phyloP scores from a whole-genome alignment of 257 asterid species.

The Ballota nigra region DNA sequence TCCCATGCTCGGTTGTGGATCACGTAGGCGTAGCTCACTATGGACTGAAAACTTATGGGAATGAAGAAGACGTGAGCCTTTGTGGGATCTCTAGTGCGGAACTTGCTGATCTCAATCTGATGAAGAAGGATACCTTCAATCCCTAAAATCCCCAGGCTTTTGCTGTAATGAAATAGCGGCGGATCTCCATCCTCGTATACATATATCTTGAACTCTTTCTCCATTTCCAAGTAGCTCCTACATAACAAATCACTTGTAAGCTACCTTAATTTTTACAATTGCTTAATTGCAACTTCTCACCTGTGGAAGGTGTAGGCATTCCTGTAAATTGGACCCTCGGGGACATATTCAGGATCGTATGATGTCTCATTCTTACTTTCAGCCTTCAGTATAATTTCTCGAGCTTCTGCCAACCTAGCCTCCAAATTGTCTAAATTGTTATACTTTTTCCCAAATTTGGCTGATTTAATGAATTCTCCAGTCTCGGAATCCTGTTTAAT shows the following conservation, averaged over 20 bases:
- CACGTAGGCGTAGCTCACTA: slow-evolving; percentile 35
- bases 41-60: slow-evolving; percentile 46
- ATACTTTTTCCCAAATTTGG: neutral
- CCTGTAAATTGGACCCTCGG: slow-evolving; percentile 40
- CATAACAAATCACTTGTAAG: slow-evolving; percentile 32
- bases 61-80: slow-evolving; percentile 42
- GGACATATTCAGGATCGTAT: slow-evolving; percentile 49
- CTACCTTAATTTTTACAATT: no score
- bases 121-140: slow-evolving; percentile 56
- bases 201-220: slow-evolving; percentile 47
- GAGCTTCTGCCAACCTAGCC: slow-evolving; percentile 44
- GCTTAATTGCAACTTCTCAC: no score
- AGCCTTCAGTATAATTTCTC: slow-evolving; percentile 39
- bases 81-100: slow-evolving; percentile 41
- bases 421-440: slow-evolving; percentile 37
- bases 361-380: slow-evolving; percentile 32
- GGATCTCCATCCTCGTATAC: slow-evolving; percentile 63
- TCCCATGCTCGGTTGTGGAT: slow-evolving; percentile 38
- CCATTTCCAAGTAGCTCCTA: slow-evolving; percentile 72
- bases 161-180: slow-evolving; percentile 53
- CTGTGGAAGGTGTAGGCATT: slow-evolving; percentile 46
- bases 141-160: slow-evolving; percentile 44
- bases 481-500: slow-evolving; percentile 19
- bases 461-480: neutral
- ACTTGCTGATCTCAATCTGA: slow-evolving; percentile 49